Evolutionary conservation across 2,329 filamentous ascomycete species (phyloP).

Genomic region (Camillea tinctor): DNA sequence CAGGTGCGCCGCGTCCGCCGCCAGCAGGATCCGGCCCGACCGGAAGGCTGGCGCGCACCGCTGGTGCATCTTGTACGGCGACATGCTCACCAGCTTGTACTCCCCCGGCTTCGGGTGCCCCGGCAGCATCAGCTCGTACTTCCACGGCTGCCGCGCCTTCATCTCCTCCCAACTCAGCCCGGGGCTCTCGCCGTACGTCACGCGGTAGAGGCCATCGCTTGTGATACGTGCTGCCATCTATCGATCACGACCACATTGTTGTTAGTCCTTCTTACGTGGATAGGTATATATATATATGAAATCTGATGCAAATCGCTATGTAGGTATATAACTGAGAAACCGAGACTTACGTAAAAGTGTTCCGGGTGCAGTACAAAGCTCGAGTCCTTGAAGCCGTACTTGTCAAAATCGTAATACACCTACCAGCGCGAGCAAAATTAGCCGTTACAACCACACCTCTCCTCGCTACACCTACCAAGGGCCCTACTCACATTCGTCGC

Average conservation of each 20-base stretch:
- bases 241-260: background rate
- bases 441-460: background rate
- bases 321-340: too few species aligned
- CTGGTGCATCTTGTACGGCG: slow-evolving; percentile 62
- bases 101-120: slow-evolving; percentile 57
- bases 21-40: slow-evolving; percentile 56
- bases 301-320: too few species aligned
- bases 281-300: too few species aligned
- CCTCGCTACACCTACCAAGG: background rate
- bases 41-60: slow-evolving; percentile 56
- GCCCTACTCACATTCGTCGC: slow-evolving; percentile 54
- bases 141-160: slow-evolving; percentile 49
- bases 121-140: slow-evolving; percentile 58
- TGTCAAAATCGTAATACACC: slow-evolving; percentile 61
- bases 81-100: slow-evolving; percentile 56
- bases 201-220: slow-evolving; percentile 58
- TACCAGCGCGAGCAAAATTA: slow-evolving; percentile 29
- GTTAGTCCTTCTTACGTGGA: too few species aligned
- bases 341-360: slow-evolving; percentile 47
- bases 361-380: slow-evolving; percentile 63
- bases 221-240: slow-evolving; percentile 62
- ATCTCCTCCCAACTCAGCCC: slow-evolving; percentile 54
- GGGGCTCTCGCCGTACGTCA: slow-evolving; percentile 60
- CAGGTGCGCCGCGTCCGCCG: slow-evolving; percentile 60
- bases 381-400: slow-evolving; percentile 52